Percentiles rank a stretch among this genome's conserved stretches.
Evolutionary conservation across 495 filamentous ascomycete species (phyloP).

Genomic region (Hypoxylon intermedium): DNA sequence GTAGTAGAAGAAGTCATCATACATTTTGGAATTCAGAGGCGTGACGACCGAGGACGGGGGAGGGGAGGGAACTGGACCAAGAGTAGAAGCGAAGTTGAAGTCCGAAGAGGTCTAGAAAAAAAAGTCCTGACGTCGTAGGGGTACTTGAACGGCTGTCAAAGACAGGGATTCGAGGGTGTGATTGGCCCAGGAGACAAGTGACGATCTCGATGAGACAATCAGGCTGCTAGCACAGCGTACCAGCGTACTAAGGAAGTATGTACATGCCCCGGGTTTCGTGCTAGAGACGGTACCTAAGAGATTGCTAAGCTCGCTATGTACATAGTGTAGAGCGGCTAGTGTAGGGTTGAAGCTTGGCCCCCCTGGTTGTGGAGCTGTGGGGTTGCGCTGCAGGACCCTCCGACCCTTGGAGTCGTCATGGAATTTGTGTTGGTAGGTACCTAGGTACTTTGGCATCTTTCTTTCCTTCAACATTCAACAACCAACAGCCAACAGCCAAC

Average conservation of each 20-base stretch:
- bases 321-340: neutral
- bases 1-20: constrained; percentile 47
- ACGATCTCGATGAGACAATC: neutral
- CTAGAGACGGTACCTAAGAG: constrained; percentile 26
- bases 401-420: constrained; percentile 12
- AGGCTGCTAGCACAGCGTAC: constrained; percentile 22
- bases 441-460: neutral
- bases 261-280: neutral
- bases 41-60: neutral
- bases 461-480: no score
- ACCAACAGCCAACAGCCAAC: no score
- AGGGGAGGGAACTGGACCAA: no score
- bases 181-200: constrained; percentile 15
- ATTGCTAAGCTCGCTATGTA: no score
- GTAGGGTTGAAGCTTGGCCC: neutral
- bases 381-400: constrained; percentile 22
- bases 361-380: neutral
- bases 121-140: constrained; percentile 45
- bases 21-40: constrained; percentile 28
- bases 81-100: neutral
- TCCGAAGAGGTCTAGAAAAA: constrained; percentile 3
- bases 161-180: constrained; percentile 11
- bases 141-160: constrained; percentile 25
- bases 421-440: neutral
- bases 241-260: constrained; percentile 9